Base-by-base conservation (phyloP, 176 grass and related monocot species). In the Canna indica region DNA sequence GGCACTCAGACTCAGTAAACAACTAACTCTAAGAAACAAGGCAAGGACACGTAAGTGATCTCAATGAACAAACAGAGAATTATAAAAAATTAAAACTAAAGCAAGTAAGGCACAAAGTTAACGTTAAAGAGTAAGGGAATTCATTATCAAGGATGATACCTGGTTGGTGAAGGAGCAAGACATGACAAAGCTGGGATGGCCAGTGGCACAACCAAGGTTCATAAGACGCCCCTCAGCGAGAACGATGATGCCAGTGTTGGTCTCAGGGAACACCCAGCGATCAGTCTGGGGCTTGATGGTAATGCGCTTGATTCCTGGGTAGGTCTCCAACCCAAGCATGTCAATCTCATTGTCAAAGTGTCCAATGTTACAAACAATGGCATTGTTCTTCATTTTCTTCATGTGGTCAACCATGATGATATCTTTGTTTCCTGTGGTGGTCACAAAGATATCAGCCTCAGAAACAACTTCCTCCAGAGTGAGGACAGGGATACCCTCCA, bases 341-440 rank as follows among this genome's bases (percentile, higher is more conserved):
- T 99, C 94, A 0, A 99, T 99, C 87, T 99, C 94, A 59, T 99
- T 99, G 80, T 99, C 94, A 2, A 99, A 99, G 78, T 99, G 94
- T 13, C 94, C 94, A 47, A 99, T 99, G 84, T 99, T 99, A 80
- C 94, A 99, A 36, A 99, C 90, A 64, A 99, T 99, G 22, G 94
- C 94, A 30, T 99, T 99, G 90, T 99, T 99, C 87, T 99, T 99
- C 94, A 99, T 99, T 80, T 93, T 90, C 86, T 69, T 93, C 94
- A 99, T 99, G 86, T 99, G 75, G 38, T 88, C 82, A 1, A 99
- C 94, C 94, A 99, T 99, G 74, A 99, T 88, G 80, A 99, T 93
- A 69, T 99, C 94, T 82, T 99, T 99, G 94, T 99, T 99, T 8
- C 94, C 94, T 0, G 94, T 99, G 80, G 94, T 99, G 73, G 94